Evolutionary conservation across 345 rosid genomes (phyloP).

Genomic region (Carallia pectinifolia): DNA sequence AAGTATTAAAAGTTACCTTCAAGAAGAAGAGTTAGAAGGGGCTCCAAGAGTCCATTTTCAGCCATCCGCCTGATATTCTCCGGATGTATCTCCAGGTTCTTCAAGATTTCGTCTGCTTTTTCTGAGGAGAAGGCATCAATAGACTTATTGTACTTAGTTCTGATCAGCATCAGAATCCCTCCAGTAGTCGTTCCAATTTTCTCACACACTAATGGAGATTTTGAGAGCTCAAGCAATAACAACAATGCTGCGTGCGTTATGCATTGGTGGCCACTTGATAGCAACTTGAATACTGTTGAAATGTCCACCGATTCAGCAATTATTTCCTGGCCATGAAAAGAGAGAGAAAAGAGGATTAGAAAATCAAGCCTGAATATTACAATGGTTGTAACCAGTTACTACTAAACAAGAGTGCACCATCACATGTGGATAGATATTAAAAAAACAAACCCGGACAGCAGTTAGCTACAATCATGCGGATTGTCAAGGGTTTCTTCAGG

Average conservation of each 20-base stretch:
- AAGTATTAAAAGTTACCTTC: slow-evolving; percentile 46
- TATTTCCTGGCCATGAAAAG: slow-evolving; percentile 42
- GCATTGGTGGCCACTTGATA: slow-evolving; percentile 64
- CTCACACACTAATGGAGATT: slow-evolving; percentile 40
- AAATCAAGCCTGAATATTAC: neutral
- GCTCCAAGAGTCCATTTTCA: slow-evolving; percentile 77
- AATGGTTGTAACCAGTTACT: neutral
- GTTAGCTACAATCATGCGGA: too few relatives aligned
- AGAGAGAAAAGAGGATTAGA: neutral
- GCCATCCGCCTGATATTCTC: slow-evolving; percentile 80
- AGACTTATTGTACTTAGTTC: slow-evolving; percentile 46
- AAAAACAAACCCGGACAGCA: too few relatives aligned
- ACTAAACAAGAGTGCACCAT: neutral
- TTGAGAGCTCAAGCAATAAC: slow-evolving; percentile 71
- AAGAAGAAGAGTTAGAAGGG: slow-evolving; percentile 65
- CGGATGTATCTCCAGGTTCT: slow-evolving; percentile 56
- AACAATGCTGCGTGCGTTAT: slow-evolving; percentile 51
- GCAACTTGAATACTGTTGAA: slow-evolving; percentile 47
- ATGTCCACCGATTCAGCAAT: slow-evolving; percentile 44
- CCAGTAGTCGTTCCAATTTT: slow-evolving; percentile 63
- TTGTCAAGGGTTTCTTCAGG: too few relatives aligned
- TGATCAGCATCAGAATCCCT: slow-evolving; percentile 73
- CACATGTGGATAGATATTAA: neutral
- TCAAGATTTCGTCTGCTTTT: slow-evolving; percentile 57
- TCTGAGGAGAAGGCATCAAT: slow-evolving; percentile 52